Evolutionary conservation across 2,329 filamentous ascomycete species (phyloP).

Genomic region (Zalaria sp.): DNA sequence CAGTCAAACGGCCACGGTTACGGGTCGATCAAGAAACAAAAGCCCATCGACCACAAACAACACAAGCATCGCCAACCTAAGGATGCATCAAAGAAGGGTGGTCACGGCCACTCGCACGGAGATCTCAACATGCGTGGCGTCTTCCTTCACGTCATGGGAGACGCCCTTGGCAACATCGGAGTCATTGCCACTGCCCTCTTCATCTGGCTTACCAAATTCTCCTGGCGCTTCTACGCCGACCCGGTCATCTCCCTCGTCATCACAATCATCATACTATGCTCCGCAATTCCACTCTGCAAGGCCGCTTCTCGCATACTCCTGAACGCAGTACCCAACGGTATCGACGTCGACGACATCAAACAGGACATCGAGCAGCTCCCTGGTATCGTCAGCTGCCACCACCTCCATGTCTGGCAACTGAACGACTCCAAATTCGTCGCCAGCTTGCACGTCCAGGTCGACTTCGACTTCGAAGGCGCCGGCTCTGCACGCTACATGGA

Average conservation of each 20-base stretch:
- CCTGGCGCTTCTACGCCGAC: conserved; percentile 76
- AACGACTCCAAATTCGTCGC: conserved; percentile 90
- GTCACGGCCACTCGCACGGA: conserved; percentile 62
- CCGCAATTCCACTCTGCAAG: conserved; percentile 64
- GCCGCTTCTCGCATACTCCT: conserved; percentile 79
- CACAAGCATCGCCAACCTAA: conserved; percentile 75
- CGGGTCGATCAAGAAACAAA: conserved; percentile 11
- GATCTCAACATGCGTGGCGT: conserved; percentile 90
- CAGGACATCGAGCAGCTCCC: conserved; percentile 78
- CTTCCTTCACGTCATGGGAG: conserved; percentile 59
- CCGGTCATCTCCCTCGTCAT: conserved; percentile 89
- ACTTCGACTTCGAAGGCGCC: conserved; percentile 75
- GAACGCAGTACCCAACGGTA: conserved; percentile 81
- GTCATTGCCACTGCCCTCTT: conserved; percentile 71
- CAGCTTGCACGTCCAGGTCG: conserved; percentile 83
- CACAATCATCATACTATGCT: conserved; percentile 59
- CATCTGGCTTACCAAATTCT: conserved; percentile 81
- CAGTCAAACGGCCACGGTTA: conserved; percentile 17
- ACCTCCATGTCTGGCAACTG: conserved; percentile 95
- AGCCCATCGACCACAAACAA: conserved; percentile 24
- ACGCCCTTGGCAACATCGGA: conserved; percentile 74
- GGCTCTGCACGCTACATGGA: conserved; percentile 76
- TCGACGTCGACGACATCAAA: conserved; percentile 79
- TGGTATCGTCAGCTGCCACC: conserved; percentile 81
- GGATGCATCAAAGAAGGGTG: conserved; percentile 39